Conservation (phyloP, 495 filamentous ascomycete genomes). For the Podospora anserina region DNA sequence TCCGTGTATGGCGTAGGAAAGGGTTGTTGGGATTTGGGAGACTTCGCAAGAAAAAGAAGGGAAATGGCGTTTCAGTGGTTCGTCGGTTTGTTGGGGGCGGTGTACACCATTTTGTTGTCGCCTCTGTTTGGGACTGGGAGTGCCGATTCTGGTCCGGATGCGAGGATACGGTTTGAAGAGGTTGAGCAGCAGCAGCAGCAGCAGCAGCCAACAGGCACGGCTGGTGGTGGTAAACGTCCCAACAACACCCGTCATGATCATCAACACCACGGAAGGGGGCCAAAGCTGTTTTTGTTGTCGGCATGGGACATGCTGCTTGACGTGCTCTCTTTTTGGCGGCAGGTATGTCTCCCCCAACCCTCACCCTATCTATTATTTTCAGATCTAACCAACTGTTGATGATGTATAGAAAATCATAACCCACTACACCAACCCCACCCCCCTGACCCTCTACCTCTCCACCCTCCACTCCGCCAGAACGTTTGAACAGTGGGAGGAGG, state of each 20-base stretch:
- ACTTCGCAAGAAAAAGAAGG: too few relatives aligned
- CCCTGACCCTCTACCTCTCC: slow-evolving; percentile 54
- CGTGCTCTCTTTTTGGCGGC: slow-evolving; percentile 62
- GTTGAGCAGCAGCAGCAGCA: too few relatives aligned
- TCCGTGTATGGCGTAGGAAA: neutral
- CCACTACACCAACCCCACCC: slow-evolving; percentile 55
- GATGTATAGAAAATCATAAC: slow-evolving; percentile 16
- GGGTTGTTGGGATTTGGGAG: neutral
- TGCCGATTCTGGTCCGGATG: too few relatives aligned
- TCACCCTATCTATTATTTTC: neutral
- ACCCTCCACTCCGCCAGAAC: slow-evolving; percentile 59
- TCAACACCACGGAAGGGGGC: neutral
- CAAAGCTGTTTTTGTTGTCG: slow-evolving; percentile 34
- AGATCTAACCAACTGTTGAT: too few relatives aligned
- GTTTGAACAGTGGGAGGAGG: slow-evolving; percentile 82
- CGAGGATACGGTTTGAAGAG: too few relatives aligned
- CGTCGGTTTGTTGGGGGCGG: neutral
- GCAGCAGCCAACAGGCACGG: too few relatives aligned
- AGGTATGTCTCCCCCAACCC: slow-evolving; percentile 42
- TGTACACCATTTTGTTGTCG: neutral
- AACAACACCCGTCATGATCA: neutral
- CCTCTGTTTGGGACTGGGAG: neutral
- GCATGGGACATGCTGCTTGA: slow-evolving; percentile 57
- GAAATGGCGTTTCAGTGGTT: neutral
- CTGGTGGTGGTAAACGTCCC: neutral